Evolutionary conservation across 2,329 filamentous ascomycete genomes (phyloP).

Genomic region (Colletotrichum australisinense): DNA sequence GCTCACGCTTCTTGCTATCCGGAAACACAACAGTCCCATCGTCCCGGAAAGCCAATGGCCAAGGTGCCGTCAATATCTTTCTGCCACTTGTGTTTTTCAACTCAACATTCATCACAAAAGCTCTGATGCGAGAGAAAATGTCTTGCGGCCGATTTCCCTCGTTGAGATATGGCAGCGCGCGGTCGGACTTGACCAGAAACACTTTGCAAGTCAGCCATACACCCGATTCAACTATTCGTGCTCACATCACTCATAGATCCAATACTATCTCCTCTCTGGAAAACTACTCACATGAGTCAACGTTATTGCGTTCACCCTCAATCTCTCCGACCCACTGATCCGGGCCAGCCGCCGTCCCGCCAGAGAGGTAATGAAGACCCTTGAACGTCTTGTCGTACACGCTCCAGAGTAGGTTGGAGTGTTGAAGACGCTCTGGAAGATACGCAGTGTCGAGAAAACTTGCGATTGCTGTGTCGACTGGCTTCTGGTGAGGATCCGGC

Average conservation of each 20-base stretch:
- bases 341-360: constrained; percentile 56
- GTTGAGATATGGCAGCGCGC: constrained; percentile 56
- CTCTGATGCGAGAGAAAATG: constrained; percentile 48
- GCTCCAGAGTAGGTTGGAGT: constrained; percentile 54
- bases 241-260: neutral
- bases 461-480: constrained; percentile 58
- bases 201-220: constrained; percentile 42
- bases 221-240: neutral
- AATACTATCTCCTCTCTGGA: too few relatives aligned
- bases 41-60: constrained; percentile 52
- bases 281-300: constrained; percentile 45
- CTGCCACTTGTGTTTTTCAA: constrained; percentile 51
- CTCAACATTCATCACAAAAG: constrained; percentile 51
- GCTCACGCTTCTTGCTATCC: constrained; percentile 41
- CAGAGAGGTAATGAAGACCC: constrained; percentile 53
- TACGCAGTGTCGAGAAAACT: constrained; percentile 65
- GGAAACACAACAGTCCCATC: constrained; percentile 51
- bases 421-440: constrained; percentile 57
- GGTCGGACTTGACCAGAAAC: constrained; percentile 56
- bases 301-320: constrained; percentile 48
- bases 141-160: constrained; percentile 47
- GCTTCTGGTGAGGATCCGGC: constrained; percentile 47
- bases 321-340: constrained; percentile 63
- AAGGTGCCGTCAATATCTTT: constrained; percentile 56
- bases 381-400: constrained; percentile 60